Evolutionary conservation across 306 rosid species (phyloP).

Genomic region (Acacia crassicarpa): DNA sequence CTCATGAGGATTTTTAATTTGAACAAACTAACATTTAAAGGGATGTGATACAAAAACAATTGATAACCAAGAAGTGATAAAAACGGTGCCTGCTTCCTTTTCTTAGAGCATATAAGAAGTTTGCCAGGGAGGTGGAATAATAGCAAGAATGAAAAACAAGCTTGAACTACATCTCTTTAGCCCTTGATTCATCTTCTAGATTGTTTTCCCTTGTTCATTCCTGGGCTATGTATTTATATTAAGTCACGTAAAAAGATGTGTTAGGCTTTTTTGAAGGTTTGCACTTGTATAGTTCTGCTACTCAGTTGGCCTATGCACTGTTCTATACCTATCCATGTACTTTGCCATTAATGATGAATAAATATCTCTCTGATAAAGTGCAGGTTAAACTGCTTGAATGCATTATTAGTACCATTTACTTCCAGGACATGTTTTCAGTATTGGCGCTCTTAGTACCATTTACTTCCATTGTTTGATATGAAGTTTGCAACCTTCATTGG

Average conservation of each 20-base stretch:
- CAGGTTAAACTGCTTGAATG: conserved; percentile 2
- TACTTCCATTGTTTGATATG: neutral
- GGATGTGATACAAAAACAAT: neutral
- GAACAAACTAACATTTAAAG: neutral
- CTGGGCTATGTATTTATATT: neutral
- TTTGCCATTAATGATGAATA: neutral
- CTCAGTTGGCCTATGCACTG: neutral
- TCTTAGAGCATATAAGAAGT: neutral
- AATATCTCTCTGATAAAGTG: neutral
- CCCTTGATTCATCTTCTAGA: neutral
- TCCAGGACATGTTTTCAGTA: neutral
- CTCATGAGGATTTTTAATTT: neutral
- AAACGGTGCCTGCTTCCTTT: neutral
- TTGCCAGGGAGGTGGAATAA: neutral
- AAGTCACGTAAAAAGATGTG: neutral
- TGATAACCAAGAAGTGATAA: neutral
- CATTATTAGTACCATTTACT: neutral
- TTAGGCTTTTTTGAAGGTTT: neutral
- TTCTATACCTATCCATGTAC: neutral
- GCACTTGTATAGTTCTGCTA: neutral
- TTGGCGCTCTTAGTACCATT: neutral
- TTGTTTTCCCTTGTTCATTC: neutral
- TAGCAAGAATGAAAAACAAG: neutral
- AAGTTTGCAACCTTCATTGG: neutral
- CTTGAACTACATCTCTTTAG: neutral